Evolutionary conservation across 1,139 yeast species (phyloP), one percentile per base, ranked within the genome.

Genomic region (Yamadazyma diospyri): DNA sequence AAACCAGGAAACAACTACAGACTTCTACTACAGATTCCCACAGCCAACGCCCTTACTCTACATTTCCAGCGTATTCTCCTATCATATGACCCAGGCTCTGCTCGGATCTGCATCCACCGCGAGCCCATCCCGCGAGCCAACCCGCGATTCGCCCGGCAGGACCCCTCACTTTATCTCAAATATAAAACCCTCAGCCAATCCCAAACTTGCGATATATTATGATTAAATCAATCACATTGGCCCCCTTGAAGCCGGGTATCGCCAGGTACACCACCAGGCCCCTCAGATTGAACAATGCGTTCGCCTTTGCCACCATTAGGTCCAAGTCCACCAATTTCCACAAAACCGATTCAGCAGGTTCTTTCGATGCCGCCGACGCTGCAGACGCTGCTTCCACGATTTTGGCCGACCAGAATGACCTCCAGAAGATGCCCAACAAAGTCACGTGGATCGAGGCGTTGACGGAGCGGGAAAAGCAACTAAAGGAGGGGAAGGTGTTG

Each of bases 361-460:
- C 72, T 2, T 48, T 48, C 25, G 59, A 59, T 30, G 69, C 80
- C 2, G 65, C 76, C 6, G 78, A 74, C 32, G 81, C 83, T 3
- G 84, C 84, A 8, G 87, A 80, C 51, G 85, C 85, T 16, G 65
- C 81, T 3, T 76, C 85, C 16, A 78, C 86, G 4, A 67, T 78
- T 12, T 49, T 77, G 36, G 75, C 83, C 1, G 86, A 80, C 42
- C 54, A 55, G 36, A 47, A 51, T 23, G 73, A 69, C 42, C 35
- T n/a, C n/a, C 63, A 56, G 42, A 44, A 55, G 32, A 38, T 51
- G 38, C 72, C 73, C 14, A 75, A 76, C 47, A 73, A 76, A 44
- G 84, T 82, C 16, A 83, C 95, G 5, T 87, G 96, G 96, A 56
- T 86, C 47, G 84, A 78, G 36, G 95, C 95, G 0, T 63, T 85